phyloP scores from a whole-genome alignment of 2,329 filamentous ascomycete genomes.

The Colletotrichum sublineola region DNA sequence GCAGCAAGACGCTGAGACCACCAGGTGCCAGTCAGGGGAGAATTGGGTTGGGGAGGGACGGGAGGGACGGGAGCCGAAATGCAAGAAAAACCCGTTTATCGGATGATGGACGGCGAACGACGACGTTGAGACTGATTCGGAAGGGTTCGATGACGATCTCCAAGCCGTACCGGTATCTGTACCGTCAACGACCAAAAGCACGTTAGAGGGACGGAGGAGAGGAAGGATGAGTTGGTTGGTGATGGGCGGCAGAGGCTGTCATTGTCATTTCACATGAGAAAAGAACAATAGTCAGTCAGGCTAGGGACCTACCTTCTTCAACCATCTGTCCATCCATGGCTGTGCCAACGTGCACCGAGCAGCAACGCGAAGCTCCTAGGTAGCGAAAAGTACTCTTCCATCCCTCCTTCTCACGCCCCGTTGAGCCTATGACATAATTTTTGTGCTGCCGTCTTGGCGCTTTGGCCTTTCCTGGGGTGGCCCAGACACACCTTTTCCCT shows the following conservation, averaged over 20 bases:
- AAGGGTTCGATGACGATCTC: conserved; percentile 30
- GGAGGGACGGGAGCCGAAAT: conserved; percentile 20
- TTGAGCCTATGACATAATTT: conserved; percentile 40
- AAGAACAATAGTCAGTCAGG: neutral
- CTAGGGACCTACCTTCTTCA: neutral
- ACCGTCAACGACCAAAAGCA: neutral
- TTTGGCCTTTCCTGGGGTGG: neutral
- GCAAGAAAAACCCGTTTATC: conserved; percentile 20
- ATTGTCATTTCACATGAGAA: conserved; percentile 25
- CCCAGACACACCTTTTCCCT: neutral
- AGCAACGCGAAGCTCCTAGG: neutral
- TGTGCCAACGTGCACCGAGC: conserved; percentile 16
- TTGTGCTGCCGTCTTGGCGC: conserved; percentile 14
- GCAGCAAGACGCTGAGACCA: conserved; percentile 25
- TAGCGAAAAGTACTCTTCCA: neutral
- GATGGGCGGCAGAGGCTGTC: conserved; percentile 4
- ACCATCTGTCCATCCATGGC: neutral
- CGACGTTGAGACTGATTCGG: conserved; percentile 6
- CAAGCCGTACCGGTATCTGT: neutral
- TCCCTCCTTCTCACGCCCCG: neutral
- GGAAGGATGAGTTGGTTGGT: neutral
- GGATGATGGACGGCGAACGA: conserved; percentile 21
- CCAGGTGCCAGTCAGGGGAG: conserved; percentile 1
- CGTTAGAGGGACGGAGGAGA: neutral
- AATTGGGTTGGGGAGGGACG: conserved; percentile 26